Percentiles rank a stretch among this genome's conserved stretches.
Evolutionary conservation across 73 alveolate genomes (phyloP).

Genomic region (Paramecium octaurelia): DNA sequence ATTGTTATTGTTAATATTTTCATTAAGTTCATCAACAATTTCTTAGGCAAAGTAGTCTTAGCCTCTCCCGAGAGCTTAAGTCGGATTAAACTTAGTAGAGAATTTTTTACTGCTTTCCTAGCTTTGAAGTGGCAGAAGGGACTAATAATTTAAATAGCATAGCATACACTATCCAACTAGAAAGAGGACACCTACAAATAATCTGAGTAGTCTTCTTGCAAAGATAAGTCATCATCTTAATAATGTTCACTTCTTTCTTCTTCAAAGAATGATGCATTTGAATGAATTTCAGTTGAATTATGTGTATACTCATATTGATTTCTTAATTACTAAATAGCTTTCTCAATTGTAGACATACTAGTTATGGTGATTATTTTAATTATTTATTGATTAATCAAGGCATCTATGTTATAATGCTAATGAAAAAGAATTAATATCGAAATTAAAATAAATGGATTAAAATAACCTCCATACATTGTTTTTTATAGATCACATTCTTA

Average conservation of each 20-base stretch:
- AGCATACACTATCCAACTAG: not conserved
- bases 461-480: not conserved
- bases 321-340: not conserved
- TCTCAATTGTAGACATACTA: not conserved
- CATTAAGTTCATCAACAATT: not conserved
- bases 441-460: not conserved
- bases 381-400: not conserved
- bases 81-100: not conserved
- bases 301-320: not conserved
- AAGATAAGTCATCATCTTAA: not conserved
- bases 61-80: not conserved
- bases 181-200: not conserved
- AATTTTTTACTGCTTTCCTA: not conserved
- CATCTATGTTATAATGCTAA: not conserved
- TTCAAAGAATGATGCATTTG: not conserved
- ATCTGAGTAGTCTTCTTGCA: not conserved
- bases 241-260: not conserved
- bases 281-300: conserved; percentile 6
- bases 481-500: not conserved
- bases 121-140: not conserved
- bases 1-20: not conserved
- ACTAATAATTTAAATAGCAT: not conserved
- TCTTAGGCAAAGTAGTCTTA: not conserved
- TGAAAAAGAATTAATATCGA: not conserved
- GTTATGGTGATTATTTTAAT: not conserved